Percentiles rank a stretch among this genome's conserved stretches.
These are phyloP conservation scores for Pilaira anomala DNA, from an alignment of 192 early-diverging fungal genomes.

Conservation along the genomic window DNA sequence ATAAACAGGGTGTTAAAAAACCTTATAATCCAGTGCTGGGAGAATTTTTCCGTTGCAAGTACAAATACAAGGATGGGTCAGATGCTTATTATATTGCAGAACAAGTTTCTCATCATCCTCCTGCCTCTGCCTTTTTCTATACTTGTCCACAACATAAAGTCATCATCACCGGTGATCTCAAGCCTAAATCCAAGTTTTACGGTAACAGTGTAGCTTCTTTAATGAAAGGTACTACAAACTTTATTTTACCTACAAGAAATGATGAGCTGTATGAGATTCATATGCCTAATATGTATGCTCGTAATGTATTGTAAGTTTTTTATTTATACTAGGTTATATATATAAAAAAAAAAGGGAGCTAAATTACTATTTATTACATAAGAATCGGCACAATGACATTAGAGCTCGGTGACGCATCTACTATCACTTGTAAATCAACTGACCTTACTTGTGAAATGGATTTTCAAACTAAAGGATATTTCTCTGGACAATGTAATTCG, in stretches of 20 bases:
- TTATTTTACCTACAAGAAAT: slow-evolving; percentile 58
- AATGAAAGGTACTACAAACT: slow-evolving; percentile 70
- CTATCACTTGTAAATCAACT: slow-evolving; percentile 65
- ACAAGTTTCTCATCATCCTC: slow-evolving; percentile 94
- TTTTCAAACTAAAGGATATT: slow-evolving; percentile 86
- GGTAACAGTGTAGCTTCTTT: slow-evolving; percentile 90
- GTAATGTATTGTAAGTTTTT: slow-evolving; percentile 61
- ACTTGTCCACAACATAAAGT: slow-evolving; percentile 79
- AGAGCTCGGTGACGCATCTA: slow-evolving; percentile 81
- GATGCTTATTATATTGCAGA: slow-evolving; percentile 80
- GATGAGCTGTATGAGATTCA: slow-evolving; percentile 78
- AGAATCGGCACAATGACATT: slow-evolving; percentile 82
- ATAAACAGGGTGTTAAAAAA: slow-evolving; percentile 78
- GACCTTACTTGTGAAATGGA: slow-evolving; percentile 81
- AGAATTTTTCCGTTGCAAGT: slow-evolving; percentile 84
- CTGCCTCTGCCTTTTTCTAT: slow-evolving; percentile 82
- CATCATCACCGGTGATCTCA: slow-evolving; percentile 72
- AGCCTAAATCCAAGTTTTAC: slow-evolving; percentile 83
- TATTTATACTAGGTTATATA: background rate
- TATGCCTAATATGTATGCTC: slow-evolving; percentile 91
- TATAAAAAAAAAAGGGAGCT: too few species aligned
- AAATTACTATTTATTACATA: background rate
- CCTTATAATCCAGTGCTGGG: slow-evolving; percentile 94
- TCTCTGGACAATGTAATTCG: slow-evolving; percentile 78
- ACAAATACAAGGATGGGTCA: slow-evolving; percentile 64